phyloP scores from a whole-genome alignment of 768 basidiomycete species.

The Cystofilobasidium capitatum region DNA sequence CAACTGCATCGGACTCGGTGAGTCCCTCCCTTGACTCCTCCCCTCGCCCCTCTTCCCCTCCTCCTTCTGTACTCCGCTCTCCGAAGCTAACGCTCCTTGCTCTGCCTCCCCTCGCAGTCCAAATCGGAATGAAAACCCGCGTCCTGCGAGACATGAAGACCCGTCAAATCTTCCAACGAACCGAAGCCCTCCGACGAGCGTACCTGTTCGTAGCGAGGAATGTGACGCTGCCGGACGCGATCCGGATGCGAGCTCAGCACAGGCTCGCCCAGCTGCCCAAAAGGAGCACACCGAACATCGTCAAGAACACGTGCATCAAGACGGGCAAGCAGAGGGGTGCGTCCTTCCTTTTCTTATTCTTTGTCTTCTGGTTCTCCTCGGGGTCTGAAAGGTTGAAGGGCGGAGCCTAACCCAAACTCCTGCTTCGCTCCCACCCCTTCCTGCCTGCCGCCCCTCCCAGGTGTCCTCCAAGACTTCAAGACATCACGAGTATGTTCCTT shows the following conservation, averaged over 20 bases:
- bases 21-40: background rate
- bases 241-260: conserved; percentile 80
- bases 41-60: background rate
- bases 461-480: conserved; percentile 15
- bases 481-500: conserved; percentile 11
- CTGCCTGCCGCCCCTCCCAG: background rate
- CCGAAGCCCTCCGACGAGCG: conserved; percentile 75
- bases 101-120: background rate
- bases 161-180: conserved; percentile 31
- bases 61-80: background rate
- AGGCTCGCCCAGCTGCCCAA: conserved; percentile 67
- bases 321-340: conserved; percentile 73
- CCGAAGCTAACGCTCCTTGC: background rate
- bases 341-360: background rate
- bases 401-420: background rate
- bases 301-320: conserved; percentile 80
- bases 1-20: background rate
- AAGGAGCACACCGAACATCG: conserved; percentile 71
- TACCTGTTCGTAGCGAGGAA: conserved; percentile 92
- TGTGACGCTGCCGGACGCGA: conserved; percentile 70
- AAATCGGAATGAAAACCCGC: background rate
- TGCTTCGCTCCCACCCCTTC: background rate
- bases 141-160: conserved; percentile 24
- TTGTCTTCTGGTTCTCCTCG: no score
- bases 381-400: no score